These are phyloP conservation scores for Xenoacremonium recifei DNA, from an alignment of 2,329 filamentous ascomycete species.

Conservation along the genomic window DNA sequence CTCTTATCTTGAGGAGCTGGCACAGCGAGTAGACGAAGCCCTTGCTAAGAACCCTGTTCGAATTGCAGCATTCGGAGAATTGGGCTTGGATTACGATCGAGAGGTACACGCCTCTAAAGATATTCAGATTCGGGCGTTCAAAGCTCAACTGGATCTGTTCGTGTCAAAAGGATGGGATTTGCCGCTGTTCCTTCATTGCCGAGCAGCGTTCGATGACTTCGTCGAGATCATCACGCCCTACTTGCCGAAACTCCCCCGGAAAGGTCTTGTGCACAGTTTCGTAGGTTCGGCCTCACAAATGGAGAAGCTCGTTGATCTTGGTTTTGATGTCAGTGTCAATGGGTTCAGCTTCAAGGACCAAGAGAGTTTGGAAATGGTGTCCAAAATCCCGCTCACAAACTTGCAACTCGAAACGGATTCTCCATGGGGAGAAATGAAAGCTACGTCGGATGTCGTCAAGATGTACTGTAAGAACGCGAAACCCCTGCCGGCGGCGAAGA, in stretches of 20 bases:
- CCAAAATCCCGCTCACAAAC: conserved; percentile 18
- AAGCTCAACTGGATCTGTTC: conserved; percentile 23
- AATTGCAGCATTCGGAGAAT: conserved; percentile 46
- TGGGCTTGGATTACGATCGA: conserved; percentile 50
- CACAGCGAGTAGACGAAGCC: conserved; percentile 21
- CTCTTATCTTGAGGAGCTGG: conserved; percentile 20
- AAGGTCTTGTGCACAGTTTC: conserved; percentile 25
- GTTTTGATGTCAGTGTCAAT: conserved; percentile 38
- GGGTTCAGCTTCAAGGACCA: conserved; percentile 40
- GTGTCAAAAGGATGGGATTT: conserved; percentile 23
- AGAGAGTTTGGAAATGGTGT: conserved; percentile 23
- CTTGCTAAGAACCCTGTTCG: conserved; percentile 24
- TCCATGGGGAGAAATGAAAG: conserved; percentile 26
- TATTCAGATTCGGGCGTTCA: conserved; percentile 22
- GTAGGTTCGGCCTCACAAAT: conserved; percentile 22
- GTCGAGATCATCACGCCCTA: conserved; percentile 38
- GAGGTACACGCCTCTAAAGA: conserved; percentile 40
- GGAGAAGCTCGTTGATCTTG: conserved; percentile 22
- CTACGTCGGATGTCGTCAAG: conserved; percentile 30
- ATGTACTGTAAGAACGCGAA: conserved; percentile 38
- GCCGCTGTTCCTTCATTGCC: conserved; percentile 25
- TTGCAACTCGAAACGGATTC: conserved; percentile 27
- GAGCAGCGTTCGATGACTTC: conserved; percentile 26
- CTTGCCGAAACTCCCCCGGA: conserved; percentile 20
- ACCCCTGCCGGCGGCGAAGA: conserved; percentile 40